Conservation (phyloP, 768 basidiomycete species). For the Hygrophorus russula region DNA sequence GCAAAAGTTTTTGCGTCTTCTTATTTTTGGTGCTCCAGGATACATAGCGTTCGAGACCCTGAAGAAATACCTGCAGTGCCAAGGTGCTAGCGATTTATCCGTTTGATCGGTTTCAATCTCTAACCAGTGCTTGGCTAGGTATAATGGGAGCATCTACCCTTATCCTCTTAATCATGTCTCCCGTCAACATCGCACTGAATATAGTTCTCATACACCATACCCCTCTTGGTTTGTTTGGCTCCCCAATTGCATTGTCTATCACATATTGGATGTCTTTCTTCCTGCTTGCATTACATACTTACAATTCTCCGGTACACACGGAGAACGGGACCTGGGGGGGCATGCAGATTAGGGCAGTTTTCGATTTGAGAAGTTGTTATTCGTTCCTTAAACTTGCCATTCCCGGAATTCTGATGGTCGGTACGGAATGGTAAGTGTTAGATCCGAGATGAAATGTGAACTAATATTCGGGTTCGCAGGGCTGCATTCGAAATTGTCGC, state of each 20-base stretch:
- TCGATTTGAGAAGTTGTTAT: constrained; percentile 39
- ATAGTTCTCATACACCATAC: constrained; percentile 55
- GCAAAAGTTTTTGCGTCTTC: constrained; percentile 51
- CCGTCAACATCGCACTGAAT: constrained; percentile 54
- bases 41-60: constrained; percentile 69
- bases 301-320: constrained; percentile 38
- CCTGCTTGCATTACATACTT: constrained; percentile 38
- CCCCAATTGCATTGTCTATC: constrained; percentile 53
- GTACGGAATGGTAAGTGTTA: constrained; percentile 58
- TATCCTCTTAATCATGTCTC: constrained; percentile 50
- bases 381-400: constrained; percentile 55
- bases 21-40: constrained; percentile 56
- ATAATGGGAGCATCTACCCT: constrained; percentile 66
- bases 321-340: constrained; percentile 59
- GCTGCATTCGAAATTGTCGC: constrained; percentile 78
- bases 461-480: constrained; percentile 24
- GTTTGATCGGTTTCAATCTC: neutral
- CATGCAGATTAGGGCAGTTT: constrained; percentile 28
- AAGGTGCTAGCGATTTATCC: constrained; percentile 33
- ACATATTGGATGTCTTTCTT: constrained; percentile 63
- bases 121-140: constrained; percentile 25
- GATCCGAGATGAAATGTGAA: neutral
- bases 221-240: constrained; percentile 50
- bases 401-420: constrained; percentile 73
- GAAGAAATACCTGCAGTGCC: constrained; percentile 74